These are phyloP conservation scores for Nemania sp. DNA, from an alignment of 2,329 filamentous ascomycete genomes.

Conservation along the genomic window DNA sequence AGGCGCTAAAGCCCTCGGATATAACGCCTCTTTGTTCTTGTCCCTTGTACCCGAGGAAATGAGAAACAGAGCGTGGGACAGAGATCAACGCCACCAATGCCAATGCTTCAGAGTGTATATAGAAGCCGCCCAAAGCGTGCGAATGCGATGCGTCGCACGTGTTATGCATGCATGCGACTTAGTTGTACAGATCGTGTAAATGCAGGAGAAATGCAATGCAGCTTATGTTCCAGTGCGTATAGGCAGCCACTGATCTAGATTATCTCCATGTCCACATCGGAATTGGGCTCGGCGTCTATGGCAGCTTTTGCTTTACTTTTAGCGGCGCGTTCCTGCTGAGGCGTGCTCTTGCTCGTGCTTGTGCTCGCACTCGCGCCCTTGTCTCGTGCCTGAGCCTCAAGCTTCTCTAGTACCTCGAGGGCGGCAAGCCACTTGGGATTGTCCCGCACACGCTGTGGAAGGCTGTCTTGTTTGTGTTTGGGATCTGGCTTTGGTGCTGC, in stretches of 20 bases:
- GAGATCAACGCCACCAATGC: background rate
- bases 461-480: background rate
- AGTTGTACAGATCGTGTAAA: background rate
- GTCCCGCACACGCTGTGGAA: conserved; percentile 59
- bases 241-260: too few relatives aligned
- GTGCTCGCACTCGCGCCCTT: conserved; percentile 8
- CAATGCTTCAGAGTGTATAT: conserved; percentile 13
- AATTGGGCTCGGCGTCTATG: conserved; percentile 28
- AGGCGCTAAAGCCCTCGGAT: background rate
- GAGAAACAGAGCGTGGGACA: conserved; percentile 6
- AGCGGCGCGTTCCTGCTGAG: background rate
- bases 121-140: background rate
- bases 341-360: conserved; percentile 13
- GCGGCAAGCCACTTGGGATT: conserved; percentile 61
- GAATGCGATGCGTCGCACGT: background rate
- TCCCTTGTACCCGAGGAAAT: background rate
- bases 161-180: background rate
- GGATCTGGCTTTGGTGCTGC: conserved; percentile 45
- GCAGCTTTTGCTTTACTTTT: conserved; percentile 17
- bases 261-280: conserved; percentile 26
- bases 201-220: background rate
- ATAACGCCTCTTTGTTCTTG: conserved; percentile 8
- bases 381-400: conserved; percentile 33
- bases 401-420: conserved; percentile 51
- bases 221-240: too few relatives aligned